Conservation (phyloP, 371 early-diverging fungal species). For the Chytridium lagenaria region DNA sequence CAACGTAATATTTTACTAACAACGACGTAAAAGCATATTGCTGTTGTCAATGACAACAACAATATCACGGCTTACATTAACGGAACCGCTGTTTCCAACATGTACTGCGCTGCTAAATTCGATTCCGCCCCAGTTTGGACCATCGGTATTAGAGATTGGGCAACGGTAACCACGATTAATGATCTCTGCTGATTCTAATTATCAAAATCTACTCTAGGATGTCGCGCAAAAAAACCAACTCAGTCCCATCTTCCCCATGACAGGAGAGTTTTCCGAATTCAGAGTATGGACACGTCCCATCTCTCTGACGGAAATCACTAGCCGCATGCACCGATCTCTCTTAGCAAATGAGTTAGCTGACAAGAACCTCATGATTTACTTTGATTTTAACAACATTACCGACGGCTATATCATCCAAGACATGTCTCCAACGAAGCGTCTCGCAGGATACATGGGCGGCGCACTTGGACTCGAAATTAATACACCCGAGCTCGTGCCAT, state of each 20-base stretch:
- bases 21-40: too few species aligned
- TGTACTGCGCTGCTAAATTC: not conserved
- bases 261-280: constrained; percentile 20
- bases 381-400: constrained; percentile 15
- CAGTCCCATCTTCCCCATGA: constrained; percentile 3
- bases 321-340: constrained; percentile 14
- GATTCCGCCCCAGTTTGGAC: constrained; percentile 8
- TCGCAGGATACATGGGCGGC: constrained; percentile 18
- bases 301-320: not conserved
- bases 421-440: constrained; percentile 3
- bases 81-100: not conserved
- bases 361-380: constrained; percentile 13
- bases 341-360: not conserved
- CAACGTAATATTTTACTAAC: too few species aligned
- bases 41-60: constrained; percentile 19
- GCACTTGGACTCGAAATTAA: not conserved
- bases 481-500: constrained; percentile 11
- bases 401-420: constrained; percentile 11
- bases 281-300: constrained; percentile 13
- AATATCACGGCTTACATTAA: constrained; percentile 8
- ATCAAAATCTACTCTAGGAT: constrained; percentile 13
- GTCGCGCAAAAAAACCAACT: constrained; percentile 10
- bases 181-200: too few species aligned
- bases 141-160: constrained; percentile 16
- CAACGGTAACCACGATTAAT: constrained; percentile 18